Evolutionary conservation across 2,329 filamentous ascomycete genomes (phyloP).

Genomic region (Calonectria multiphialidica): DNA sequence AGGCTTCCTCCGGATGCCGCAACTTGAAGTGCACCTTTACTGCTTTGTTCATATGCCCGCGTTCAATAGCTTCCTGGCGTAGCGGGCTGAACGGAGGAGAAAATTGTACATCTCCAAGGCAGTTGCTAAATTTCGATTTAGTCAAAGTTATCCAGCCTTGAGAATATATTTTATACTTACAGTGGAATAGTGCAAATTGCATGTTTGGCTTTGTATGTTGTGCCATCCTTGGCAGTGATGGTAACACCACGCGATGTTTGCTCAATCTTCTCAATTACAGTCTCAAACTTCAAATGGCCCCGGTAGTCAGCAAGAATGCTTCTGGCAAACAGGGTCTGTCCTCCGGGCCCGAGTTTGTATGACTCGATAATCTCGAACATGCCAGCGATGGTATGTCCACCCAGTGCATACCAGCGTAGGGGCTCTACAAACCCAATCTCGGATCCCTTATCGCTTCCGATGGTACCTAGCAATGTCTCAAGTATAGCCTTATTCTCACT

Average conservation of each 20-base stretch:
- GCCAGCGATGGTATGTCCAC: constrained; percentile 18
- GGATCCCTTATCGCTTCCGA: constrained; percentile 9
- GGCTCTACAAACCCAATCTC: constrained; percentile 24
- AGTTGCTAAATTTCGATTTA: constrained; percentile 4
- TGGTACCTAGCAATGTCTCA: constrained; percentile 23
- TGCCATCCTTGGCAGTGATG: constrained; percentile 10
- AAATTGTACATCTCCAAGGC: neutral
- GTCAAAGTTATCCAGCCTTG: too few relatives aligned
- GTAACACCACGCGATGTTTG: neutral
- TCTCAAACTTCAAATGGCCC: constrained; percentile 22
- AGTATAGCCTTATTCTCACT: constrained; percentile 27
- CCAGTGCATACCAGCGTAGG: constrained; percentile 32
- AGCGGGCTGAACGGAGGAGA: constrained; percentile 12
- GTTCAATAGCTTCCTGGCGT: constrained; percentile 16
- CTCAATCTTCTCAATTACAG: neutral
- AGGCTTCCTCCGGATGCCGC: neutral
- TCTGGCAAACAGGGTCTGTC: constrained; percentile 27
- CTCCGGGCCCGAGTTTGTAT: constrained; percentile 32
- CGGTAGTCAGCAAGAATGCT: constrained; percentile 10
- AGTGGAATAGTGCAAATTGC: constrained; percentile 30
- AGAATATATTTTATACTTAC: constrained; percentile 3
- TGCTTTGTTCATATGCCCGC: constrained; percentile 26
- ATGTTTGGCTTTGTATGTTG: neutral
- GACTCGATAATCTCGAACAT: constrained; percentile 23
- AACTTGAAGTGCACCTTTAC: constrained; percentile 32